A percentile compares a stretch with the other conserved stretches of the same genome.
Conservation (phyloP, 2,329 filamentous ascomycete genomes). For the Chaetomium globosum region DNA sequence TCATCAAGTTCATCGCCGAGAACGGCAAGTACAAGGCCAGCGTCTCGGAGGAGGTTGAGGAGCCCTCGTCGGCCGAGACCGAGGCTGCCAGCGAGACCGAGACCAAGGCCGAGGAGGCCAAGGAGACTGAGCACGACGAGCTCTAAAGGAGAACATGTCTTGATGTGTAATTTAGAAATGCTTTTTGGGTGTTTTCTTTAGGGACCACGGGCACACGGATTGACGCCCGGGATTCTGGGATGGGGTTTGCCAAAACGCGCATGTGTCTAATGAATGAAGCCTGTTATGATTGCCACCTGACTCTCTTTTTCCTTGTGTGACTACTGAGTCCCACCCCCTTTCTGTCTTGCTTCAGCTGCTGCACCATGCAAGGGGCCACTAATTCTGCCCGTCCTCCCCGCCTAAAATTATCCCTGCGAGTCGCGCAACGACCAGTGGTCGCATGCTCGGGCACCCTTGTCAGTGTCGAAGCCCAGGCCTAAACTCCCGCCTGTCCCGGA, state of each 20-base stretch:
- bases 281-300: slow-evolving; percentile 6
- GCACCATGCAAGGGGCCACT: background rate
- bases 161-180: slow-evolving; percentile 33
- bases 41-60: slow-evolving; percentile 59
- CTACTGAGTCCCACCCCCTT: slow-evolving; percentile 3
- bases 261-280: slow-evolving; percentile 35
- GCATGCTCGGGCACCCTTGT: slow-evolving; percentile 21
- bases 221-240: slow-evolving; percentile 30
- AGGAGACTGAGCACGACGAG: slow-evolving; percentile 68
- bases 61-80: slow-evolving; percentile 47
- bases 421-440: slow-evolving; percentile 24
- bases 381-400: slow-evolving; percentile 32
- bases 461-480: background rate
- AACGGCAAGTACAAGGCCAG: slow-evolving; percentile 88
- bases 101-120: slow-evolving; percentile 43
- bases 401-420: slow-evolving; percentile 25
- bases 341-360: background rate
- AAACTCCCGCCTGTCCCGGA: slow-evolving; percentile 10
- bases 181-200: slow-evolving; percentile 35
- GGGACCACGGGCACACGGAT: slow-evolving; percentile 28
- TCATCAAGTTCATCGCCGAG: slow-evolving; percentile 89
- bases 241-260: slow-evolving; percentile 35
- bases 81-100: slow-evolving; percentile 39
- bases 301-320: background rate
- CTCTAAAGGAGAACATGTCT: slow-evolving; percentile 58